Evolutionary conservation across 2,329 filamentous ascomycete species (phyloP).

Genomic region (Periglandula ipomoeae): DNA sequence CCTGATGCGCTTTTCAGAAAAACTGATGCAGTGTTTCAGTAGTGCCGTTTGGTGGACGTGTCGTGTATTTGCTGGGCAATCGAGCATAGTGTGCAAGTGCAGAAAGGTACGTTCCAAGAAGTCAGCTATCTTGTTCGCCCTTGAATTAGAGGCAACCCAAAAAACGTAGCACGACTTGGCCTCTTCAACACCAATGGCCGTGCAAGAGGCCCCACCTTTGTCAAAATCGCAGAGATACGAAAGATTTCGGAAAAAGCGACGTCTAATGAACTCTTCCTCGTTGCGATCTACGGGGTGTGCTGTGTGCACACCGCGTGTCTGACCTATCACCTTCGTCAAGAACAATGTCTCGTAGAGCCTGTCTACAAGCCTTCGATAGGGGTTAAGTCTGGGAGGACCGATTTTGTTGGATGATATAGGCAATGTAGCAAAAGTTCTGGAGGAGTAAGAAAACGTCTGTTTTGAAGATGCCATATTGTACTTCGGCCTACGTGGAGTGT

Average conservation of each 20-base stretch:
- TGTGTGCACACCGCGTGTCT: neutral
- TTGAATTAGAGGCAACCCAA: constrained; percentile 34
- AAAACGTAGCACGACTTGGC: constrained; percentile 23
- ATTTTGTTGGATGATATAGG: neutral
- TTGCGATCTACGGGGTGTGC: neutral
- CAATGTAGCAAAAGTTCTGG: neutral
- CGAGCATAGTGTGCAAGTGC: neutral
- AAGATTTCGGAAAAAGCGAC: constrained; percentile 28
- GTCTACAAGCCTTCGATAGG: neutral
- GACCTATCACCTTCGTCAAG: neutral
- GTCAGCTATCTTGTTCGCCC: neutral
- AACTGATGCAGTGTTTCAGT: constrained; percentile 8
- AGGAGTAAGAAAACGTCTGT: neutral
- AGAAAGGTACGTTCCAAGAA: constrained; percentile 12
- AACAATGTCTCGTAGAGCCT: constrained; percentile 2
- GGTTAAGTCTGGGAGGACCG: neutral
- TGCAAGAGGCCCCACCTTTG: constrained; percentile 36
- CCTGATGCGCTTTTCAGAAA: constrained; percentile 15
- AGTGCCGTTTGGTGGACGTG: neutral
- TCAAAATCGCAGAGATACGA: constrained; percentile 36
- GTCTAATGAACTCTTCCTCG: constrained; percentile 3
- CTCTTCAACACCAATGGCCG: constrained; percentile 34
- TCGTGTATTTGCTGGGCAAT: neutral
- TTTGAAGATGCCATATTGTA: neutral
- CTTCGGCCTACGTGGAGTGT: neutral